Conservation (phyloP, 305 asterid species). For the Fraxinus paxiana region DNA sequence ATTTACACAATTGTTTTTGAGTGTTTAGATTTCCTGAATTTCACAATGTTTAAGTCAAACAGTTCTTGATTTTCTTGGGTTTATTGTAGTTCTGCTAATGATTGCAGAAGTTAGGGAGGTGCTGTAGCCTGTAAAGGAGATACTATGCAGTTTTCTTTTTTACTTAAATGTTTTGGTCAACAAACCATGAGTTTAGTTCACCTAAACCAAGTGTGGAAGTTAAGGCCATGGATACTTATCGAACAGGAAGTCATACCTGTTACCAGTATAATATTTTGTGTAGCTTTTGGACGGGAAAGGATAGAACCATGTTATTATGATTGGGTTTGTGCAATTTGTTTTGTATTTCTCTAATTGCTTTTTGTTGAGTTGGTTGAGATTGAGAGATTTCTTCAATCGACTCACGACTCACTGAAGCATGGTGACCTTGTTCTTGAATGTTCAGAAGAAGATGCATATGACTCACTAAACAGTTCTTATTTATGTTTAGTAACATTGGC, state of each 20-base stretch:
- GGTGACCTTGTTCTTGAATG: background rate
- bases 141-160: background rate
- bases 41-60: background rate
- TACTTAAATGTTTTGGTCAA: background rate
- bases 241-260: background rate
- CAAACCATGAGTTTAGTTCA: background rate
- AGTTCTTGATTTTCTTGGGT: background rate
- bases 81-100: background rate
- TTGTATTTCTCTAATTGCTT: background rate
- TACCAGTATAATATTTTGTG: background rate
- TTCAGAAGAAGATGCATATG: background rate
- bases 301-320: background rate
- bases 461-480: background rate
- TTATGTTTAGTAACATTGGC: background rate
- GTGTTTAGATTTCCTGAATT: background rate
- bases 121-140: background rate
- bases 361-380: background rate
- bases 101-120: background rate
- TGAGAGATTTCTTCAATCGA: background rate
- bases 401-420: background rate
- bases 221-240: background rate
- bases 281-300: background rate
- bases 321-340: background rate
- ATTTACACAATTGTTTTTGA: background rate
- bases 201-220: background rate